Evolutionary conservation across 2,329 filamentous ascomycete species (phyloP).

Genomic region (Achaetomium macrosporum): DNA sequence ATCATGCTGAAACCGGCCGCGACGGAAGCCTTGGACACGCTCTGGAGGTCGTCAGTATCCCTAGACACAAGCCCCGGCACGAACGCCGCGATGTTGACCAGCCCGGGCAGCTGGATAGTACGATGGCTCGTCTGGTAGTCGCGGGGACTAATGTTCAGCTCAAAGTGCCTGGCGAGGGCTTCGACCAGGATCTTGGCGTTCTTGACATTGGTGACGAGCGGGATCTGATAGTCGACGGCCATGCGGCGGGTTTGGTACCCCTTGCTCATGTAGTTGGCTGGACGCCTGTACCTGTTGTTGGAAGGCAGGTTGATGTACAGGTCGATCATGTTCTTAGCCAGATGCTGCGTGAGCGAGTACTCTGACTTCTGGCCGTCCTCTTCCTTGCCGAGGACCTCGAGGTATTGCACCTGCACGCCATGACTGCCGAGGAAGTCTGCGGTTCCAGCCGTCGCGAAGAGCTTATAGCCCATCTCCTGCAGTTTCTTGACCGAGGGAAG

Average conservation of each 20-base stretch:
- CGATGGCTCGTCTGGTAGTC: constrained; percentile 91
- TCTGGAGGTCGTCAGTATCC: constrained; percentile 61
- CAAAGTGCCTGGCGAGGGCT: constrained; percentile 83
- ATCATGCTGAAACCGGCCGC: constrained; percentile 75
- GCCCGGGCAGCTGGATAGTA: constrained; percentile 64
- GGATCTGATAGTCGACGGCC: constrained; percentile 96
- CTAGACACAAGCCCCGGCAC: constrained; percentile 64
- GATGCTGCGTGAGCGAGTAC: constrained; percentile 92
- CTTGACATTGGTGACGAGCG: constrained; percentile 97
- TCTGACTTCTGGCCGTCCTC: constrained; percentile 86
- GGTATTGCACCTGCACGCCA: constrained; percentile 83
- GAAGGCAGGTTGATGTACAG: constrained; percentile 99
- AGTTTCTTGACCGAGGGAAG: constrained; percentile 86
- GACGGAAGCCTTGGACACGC: constrained; percentile 66
- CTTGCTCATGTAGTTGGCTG: constrained; percentile 97
- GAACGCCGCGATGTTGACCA: constrained; percentile 76
- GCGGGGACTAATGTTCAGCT: constrained; percentile 72
- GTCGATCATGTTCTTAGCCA: constrained; percentile 97
- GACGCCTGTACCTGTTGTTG: constrained; percentile 92
- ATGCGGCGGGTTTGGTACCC: constrained; percentile 95
- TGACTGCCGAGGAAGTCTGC: constrained; percentile 95
- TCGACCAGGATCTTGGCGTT: constrained; percentile 97
- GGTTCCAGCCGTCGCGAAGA: constrained; percentile 94
- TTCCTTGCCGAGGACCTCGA: constrained; percentile 75
- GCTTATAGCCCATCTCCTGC: constrained; percentile 84